Conservation (phyloP, 306 rosid species). For the Prunus davidiana region DNA sequence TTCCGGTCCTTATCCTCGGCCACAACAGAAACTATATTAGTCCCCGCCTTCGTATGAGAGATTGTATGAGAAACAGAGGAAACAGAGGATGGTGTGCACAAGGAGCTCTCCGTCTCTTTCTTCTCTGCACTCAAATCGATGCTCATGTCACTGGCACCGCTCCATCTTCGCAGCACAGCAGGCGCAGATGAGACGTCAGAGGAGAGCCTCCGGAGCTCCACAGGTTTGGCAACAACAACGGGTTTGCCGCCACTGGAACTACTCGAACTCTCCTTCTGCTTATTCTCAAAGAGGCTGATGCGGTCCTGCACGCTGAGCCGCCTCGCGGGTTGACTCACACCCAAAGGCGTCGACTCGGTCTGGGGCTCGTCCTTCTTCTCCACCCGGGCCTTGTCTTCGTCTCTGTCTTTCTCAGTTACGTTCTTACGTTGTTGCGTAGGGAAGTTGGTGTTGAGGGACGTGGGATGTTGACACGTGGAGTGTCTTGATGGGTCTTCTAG, state of each 20-base stretch:
- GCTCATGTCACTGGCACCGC: constrained; percentile 95
- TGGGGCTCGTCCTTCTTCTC: constrained; percentile 30
- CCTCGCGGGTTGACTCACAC: constrained; percentile 45
- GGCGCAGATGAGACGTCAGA: constrained; percentile 58
- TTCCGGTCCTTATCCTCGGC: constrained; percentile 41
- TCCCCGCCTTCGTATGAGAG: constrained; percentile 29
- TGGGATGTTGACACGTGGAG: constrained; percentile 59
- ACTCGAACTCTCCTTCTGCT: constrained; percentile 70
- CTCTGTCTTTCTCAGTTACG: constrained; percentile 39
- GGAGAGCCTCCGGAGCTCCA: constrained; percentile 71
- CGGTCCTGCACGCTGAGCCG: constrained; percentile 97
- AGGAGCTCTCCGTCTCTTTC: constrained; percentile 62
- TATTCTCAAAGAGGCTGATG: constrained; percentile 89
- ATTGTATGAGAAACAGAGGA: constrained; percentile 40
- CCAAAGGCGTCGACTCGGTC: constrained; percentile 24
- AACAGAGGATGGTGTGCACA: constrained; percentile 53
- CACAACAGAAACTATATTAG: constrained; percentile 12
- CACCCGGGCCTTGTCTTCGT: constrained; percentile 35
- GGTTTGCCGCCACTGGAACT: constrained; percentile 47
- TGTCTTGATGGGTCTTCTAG: constrained; percentile 15
- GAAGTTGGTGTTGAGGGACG: constrained; percentile 32
- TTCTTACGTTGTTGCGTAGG: constrained; percentile 24
- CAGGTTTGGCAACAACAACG: constrained; percentile 49
- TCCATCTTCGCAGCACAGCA: constrained; percentile 77
- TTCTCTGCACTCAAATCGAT: constrained; percentile 77